These are phyloP conservation scores for Cucurbita pepo DNA, from an alignment of 306 rosid species.

Conservation along the genomic window DNA sequence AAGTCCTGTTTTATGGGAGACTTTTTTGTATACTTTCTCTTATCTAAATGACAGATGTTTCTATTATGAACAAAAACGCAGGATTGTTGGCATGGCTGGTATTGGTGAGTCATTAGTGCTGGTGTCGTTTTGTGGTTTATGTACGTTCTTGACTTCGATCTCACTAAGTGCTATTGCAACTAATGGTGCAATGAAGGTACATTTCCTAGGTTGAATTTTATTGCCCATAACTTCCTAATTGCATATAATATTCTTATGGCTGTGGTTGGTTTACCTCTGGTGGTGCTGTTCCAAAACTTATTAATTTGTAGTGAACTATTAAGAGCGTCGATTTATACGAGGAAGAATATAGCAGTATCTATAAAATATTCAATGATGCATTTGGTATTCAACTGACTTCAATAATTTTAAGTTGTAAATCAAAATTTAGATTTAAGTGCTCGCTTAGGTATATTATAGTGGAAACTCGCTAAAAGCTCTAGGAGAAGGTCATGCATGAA, in stretches of 20 bases:
- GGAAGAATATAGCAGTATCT: neutral
- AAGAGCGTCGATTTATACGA: neutral
- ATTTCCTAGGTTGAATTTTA: neutral
- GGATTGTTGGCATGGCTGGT: conserved; percentile 99
- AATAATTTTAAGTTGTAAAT: neutral
- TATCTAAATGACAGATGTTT: conserved; percentile 1
- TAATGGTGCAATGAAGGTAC: conserved; percentile 99
- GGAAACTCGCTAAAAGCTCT: neutral
- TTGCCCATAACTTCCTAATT: neutral
- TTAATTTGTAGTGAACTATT: neutral
- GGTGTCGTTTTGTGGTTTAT: conserved; percentile 72
- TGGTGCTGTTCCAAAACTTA: neutral
- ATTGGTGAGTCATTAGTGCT: conserved; percentile 56
- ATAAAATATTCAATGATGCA: neutral
- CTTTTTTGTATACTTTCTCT: neutral
- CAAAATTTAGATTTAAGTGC: neutral
- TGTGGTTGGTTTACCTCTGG: neutral
- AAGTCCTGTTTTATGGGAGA: neutral
- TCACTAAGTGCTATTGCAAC: conserved; percentile 98
- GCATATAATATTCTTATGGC: neutral
- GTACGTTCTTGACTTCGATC: conserved; percentile 89
- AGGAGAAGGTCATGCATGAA: neutral
- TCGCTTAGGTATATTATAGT: neutral
- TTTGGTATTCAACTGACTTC: neutral
- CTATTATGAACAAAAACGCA: conserved; percentile 19